A percentile compares a stretch with the other conserved stretches of the same genome.
Conservation (phyloP, 179 eudicot species). For the Pouteria campechiana region DNA sequence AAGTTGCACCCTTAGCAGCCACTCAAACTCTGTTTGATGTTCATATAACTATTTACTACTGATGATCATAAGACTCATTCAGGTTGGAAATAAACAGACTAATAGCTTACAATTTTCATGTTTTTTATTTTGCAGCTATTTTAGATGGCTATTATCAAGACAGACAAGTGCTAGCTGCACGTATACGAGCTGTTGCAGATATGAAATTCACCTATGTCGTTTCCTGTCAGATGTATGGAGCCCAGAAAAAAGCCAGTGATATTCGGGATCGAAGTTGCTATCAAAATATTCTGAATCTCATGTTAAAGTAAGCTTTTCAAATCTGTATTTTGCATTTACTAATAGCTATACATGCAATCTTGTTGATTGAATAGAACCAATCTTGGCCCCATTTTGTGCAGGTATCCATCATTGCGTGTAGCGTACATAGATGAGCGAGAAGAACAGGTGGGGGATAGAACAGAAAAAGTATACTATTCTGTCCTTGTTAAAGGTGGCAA, state of each 20-base stretch:
- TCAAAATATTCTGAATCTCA: slow-evolving; percentile 69
- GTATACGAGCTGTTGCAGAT: slow-evolving; percentile 76
- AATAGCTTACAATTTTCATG: background rate
- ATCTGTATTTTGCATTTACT: no score
- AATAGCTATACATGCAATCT: no score
- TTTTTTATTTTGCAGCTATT: slow-evolving; percentile 45
- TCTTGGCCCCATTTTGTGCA: no score
- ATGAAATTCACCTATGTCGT: slow-evolving; percentile 93
- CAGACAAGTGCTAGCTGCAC: slow-evolving; percentile 33
- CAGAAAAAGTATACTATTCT: slow-evolving; percentile 77
- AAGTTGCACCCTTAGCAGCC: no score
- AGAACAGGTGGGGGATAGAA: slow-evolving; percentile 39
- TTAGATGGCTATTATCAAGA: slow-evolving; percentile 57
- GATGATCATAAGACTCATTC: no score
- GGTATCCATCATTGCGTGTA: slow-evolving; percentile 90
- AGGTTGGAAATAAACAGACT: no score
- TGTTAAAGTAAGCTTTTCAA: slow-evolving; percentile 73
- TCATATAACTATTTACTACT: slow-evolving; percentile 1
- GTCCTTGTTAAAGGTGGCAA: slow-evolving; percentile 94
- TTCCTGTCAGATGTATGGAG: slow-evolving; percentile 91
- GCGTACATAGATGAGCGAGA: slow-evolving; percentile 95
- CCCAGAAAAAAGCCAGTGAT: slow-evolving; percentile 73
- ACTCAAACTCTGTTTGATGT: no score
- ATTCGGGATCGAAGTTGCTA: slow-evolving; percentile 64
- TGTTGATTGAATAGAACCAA: no score